Evolutionary conservation across 805 yeast genomes (phyloP).

Genomic region (Saccharomyces kudriavzevii): DNA sequence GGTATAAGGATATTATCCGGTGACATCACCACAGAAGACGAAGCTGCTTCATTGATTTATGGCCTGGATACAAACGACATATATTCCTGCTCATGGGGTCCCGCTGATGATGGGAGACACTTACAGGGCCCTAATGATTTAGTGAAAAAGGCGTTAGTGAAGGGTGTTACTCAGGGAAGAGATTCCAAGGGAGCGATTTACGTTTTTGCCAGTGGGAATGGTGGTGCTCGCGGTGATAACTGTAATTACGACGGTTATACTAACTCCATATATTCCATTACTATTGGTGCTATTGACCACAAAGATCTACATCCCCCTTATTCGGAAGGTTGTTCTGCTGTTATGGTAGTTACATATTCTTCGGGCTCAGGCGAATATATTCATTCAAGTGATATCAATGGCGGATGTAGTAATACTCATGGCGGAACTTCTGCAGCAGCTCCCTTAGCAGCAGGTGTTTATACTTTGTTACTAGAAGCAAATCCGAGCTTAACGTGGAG

Average conservation of each 20-base stretch:
- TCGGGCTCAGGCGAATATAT: conserved; percentile 87
- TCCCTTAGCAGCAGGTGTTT: conserved; percentile 95
- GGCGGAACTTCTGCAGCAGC: conserved; percentile 99
- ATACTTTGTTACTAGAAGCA: conserved; percentile 70
- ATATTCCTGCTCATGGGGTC: conserved; percentile 98
- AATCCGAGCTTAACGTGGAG: conserved; percentile 92
- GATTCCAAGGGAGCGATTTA: conserved; percentile 74
- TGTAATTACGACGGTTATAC: conserved; percentile 98
- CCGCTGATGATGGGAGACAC: conserved; percentile 82
- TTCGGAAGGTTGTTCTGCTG: conserved; percentile 91
- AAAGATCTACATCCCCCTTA: conserved; percentile 81
- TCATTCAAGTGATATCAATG: conserved; percentile 74
- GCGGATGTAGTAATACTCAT: conserved; percentile 62
- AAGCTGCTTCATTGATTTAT: conserved; percentile 80
- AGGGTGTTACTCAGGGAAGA: conserved; percentile 79
- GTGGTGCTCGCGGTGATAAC: conserved; percentile 73
- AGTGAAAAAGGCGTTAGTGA: conserved; percentile 75
- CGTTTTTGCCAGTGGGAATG: conserved; percentile 95
- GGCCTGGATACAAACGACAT: conserved; percentile 81
- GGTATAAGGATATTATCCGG: conserved; percentile 88
- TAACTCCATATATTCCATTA: conserved; percentile 86
- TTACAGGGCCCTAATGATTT: conserved; percentile 77
- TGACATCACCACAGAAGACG: conserved; percentile 72
- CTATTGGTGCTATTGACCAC: conserved; percentile 89
- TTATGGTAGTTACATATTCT: conserved; percentile 85